Evolutionary conservation across 2,329 filamentous ascomycete species (phyloP).

Genomic region (Pseudogymnoascus sp.): DNA sequence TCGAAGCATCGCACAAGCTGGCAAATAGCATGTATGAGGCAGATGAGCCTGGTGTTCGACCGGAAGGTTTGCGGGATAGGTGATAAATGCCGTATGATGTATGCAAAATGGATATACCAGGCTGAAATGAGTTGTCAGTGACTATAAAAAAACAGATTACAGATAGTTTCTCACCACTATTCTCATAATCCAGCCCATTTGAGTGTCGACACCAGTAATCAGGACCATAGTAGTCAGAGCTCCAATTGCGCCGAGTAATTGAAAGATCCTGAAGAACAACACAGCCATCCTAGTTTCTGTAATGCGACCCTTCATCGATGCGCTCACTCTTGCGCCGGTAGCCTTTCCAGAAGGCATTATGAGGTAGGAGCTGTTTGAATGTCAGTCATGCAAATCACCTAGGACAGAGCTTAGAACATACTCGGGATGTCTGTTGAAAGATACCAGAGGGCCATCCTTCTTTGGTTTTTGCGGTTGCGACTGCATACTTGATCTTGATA

Average conservation of each 20-base stretch:
- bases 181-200: conserved; percentile 68
- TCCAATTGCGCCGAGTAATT: conserved; percentile 63
- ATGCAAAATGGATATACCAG: conserved; percentile 66
- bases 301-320: conserved; percentile 62
- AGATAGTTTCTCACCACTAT: conserved; percentile 54
- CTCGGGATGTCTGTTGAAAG: conserved; percentile 85
- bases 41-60: conserved; percentile 69
- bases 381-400: not conserved
- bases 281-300: conserved; percentile 63
- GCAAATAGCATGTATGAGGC: conserved; percentile 88
- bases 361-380: conserved; percentile 43
- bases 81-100: conserved; percentile 76
- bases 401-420: conserved; percentile 36
- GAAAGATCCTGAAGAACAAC: conserved; percentile 57
- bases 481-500: conserved; percentile 71
- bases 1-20: conserved; percentile 57
- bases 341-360: conserved; percentile 56
- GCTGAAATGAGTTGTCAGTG: conserved; percentile 42
- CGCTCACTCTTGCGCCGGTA: conserved; percentile 59
- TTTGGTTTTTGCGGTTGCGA: conserved; percentile 55
- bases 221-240: conserved; percentile 71
- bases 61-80: conserved; percentile 60
- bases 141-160: not conserved
- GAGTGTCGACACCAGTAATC: conserved; percentile 57
- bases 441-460: conserved; percentile 67